Evolutionary conservation across 805 yeast genomes (phyloP), one percentile per base, ranked within the genome.

Genomic region (Candida palmyrensis): DNA sequence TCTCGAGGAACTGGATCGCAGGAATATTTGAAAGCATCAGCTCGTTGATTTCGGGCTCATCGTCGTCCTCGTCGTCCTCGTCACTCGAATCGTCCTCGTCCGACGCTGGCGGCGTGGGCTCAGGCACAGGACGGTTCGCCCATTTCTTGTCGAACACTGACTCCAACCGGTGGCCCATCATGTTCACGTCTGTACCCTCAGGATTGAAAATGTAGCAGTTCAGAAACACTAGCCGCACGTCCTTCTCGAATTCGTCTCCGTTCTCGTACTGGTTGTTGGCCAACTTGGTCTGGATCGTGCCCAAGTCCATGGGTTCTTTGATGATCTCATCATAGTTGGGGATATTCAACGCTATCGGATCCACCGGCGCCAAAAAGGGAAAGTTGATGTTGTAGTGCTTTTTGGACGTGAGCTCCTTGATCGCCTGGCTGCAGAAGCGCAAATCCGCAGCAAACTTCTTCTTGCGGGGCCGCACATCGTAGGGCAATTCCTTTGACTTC

Each of bases 181-280:
- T 74, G 57, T 89, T 87, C 23, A 92, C 98, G 30, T 95, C 95
- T 4, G 95, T 80, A n/a, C 96, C 95, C 48, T 84, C 95, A 2
- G 98, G 97, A 59, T 92, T 92, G 66, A 90, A 92, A 11, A 73
- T 68, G 56, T 86, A 92, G 62, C 97, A 90, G 61, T 92, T 90
- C 41, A 74, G 68, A 64, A 92, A 89, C 38, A 92, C 84, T 40
- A 88, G 71, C 37, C 86, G 71, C 23, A 90, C 75, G 53, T 92
- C 98, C 27, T 59, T 62, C 53, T 82, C 95, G 53, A 90, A 88
- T 42, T 85, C 89, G 39, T 84, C 95, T 13, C 88, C 92, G 35
- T 80, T 79, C 51, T 84, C 90, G 56, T 92, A 92, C 47, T 83
- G 84, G 58, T 89, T 89, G 57, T 86, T 87, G 40, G 79, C 77